Evolutionary conservation across 148 eudicot genomes (phyloP).

Genomic region (Limonium bicolor): DNA sequence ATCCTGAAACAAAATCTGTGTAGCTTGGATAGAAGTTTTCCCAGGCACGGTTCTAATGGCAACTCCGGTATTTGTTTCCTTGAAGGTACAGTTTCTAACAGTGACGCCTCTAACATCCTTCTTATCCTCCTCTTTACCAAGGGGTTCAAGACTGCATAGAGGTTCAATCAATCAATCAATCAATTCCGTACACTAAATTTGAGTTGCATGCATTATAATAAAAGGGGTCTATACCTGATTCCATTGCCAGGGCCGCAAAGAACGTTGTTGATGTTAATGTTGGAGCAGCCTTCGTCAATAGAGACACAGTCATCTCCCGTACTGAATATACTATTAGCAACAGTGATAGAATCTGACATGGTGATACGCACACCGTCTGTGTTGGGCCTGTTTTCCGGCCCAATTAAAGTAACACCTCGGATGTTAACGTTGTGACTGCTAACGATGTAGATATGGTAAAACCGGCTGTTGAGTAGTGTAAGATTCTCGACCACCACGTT

Average conservation of each 20-base stretch:
- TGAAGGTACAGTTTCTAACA: conserved; percentile 22
- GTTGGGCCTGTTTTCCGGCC: conserved; percentile 32
- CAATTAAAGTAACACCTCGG: conserved; percentile 10
- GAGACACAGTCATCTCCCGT: conserved; percentile 67
- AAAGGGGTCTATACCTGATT: conserved; percentile 21
- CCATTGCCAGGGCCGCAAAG: conserved; percentile 61
- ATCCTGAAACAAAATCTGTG: conserved; percentile 19
- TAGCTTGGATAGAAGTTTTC: conserved; percentile 17
- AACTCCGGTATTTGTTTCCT: conserved; percentile 42
- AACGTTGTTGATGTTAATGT: conserved; percentile 24
- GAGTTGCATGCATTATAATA: neutral
- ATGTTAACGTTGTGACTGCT: conserved; percentile 19
- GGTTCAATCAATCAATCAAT: neutral
- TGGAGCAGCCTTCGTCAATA: conserved; percentile 19
- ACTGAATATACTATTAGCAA: conserved; percentile 10
- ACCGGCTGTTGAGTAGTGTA: conserved; percentile 28
- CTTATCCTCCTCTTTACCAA: conserved; percentile 16
- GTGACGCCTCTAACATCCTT: conserved; percentile 32
- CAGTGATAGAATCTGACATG: conserved; percentile 7
- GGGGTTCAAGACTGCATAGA: conserved; percentile 37
- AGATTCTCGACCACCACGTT: conserved; percentile 25
- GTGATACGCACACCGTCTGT: conserved; percentile 45
- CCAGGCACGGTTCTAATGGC: conserved; percentile 52
- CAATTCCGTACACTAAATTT: neutral
- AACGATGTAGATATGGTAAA: conserved; percentile 24